Conservation (phyloP, 2,329 filamentous ascomycete genomes). For the Elsinoe perseae region DNA sequence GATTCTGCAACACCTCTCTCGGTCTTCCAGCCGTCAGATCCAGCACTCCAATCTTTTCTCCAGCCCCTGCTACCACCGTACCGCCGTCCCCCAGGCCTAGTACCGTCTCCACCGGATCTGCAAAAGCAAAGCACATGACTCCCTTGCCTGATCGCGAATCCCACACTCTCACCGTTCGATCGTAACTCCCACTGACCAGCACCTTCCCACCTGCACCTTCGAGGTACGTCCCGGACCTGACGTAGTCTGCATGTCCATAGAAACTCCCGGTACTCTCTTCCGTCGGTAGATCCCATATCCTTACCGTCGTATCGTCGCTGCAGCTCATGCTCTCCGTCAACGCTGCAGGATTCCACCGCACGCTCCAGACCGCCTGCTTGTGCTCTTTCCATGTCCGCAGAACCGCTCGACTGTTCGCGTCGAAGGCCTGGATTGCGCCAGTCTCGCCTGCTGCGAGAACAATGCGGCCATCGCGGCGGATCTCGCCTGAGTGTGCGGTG, state of each 20-base stretch:
- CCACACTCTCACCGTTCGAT: constrained; percentile 88
- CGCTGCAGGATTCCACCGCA: constrained; percentile 76
- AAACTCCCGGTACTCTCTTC: constrained; percentile 70
- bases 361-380: constrained; percentile 88
- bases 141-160: constrained; percentile 64
- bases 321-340: constrained; percentile 81
- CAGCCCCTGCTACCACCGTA: constrained; percentile 74
- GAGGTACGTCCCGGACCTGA: constrained; percentile 80
- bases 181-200: constrained; percentile 85
- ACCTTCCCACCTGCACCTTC: constrained; percentile 60
- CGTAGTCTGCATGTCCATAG: constrained; percentile 84
- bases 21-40: constrained; percentile 88
- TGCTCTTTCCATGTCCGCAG: constrained; percentile 92
- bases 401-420: constrained; percentile 80
- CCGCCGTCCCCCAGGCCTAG: constrained; percentile 80
- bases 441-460: constrained; percentile 86
- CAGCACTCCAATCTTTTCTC: constrained; percentile 80
- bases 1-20: constrained; percentile 77
- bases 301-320: constrained; percentile 86
- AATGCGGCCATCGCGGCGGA: constrained; percentile 80
- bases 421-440: constrained; percentile 90
- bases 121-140: constrained; percentile 92
- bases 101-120: constrained; percentile 81
- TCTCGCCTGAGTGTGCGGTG: constrained; percentile 79
- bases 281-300: constrained; percentile 86